Percentiles rank a stretch among this genome's conserved stretches.
These are phyloP conservation scores for Marchantia polymorpha DNA, from an alignment of 225 moss, liverwort and hornwort species.

Conservation along the genomic window DNA sequence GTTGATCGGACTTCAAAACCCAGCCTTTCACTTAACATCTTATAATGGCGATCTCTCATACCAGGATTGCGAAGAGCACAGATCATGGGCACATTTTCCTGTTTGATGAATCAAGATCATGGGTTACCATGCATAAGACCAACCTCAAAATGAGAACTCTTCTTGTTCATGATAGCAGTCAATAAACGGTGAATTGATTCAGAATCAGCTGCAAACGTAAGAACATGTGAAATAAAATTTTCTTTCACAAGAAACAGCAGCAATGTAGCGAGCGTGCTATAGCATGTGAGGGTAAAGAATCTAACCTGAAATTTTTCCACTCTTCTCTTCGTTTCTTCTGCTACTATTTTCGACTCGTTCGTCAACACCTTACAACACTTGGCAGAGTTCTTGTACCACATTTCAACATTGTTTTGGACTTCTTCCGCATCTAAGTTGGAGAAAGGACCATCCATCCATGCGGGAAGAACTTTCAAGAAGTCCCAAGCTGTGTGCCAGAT, in stretches of 20 bases:
- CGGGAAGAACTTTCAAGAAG: constrained; percentile 54
- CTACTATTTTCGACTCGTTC: constrained; percentile 55
- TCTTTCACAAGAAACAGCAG: not conserved
- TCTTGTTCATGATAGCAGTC: not conserved
- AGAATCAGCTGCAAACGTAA: not conserved
- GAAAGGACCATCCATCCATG: constrained; percentile 66
- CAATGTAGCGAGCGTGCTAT: not conserved
- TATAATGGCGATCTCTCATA: constrained; percentile 70
- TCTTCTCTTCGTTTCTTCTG: constrained; percentile 51
- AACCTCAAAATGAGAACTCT: not conserved
- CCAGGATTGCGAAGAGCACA: constrained; percentile 68
- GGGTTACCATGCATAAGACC: not conserved
- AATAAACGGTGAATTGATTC: not conserved
- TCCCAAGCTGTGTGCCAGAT: constrained; percentile 67
- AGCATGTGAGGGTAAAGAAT: not conserved
- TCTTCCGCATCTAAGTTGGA: constrained; percentile 54
- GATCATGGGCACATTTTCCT: constrained; percentile 71
- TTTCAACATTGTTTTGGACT: constrained; percentile 56
- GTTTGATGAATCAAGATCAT: not conserved
- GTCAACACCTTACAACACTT: constrained; percentile 59
- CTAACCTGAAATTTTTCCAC: constrained; percentile 58
- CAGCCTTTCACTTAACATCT: constrained; percentile 59
- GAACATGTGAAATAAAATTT: not conserved
- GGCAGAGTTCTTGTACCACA: constrained; percentile 56
- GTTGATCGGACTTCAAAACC: constrained; percentile 54